A percentile compares a stretch with the other conserved stretches of the same genome.
Evolutionary conservation across 768 basidiomycete species (phyloP).

Genomic region (Rhizopogon vinicolor): DNA sequence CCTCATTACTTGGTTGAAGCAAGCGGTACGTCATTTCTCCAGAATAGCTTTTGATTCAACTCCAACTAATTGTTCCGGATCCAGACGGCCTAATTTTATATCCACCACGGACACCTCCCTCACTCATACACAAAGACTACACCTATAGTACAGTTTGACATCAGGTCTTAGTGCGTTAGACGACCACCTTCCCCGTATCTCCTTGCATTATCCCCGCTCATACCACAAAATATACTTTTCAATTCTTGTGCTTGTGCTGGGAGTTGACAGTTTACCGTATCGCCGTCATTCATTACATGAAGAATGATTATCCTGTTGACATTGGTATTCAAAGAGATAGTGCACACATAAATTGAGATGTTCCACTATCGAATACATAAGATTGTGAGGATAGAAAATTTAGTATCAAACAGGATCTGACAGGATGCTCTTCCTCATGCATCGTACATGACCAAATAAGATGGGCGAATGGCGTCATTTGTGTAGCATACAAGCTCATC

Average conservation of each 20-base stretch:
- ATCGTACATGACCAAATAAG: slow-evolving; percentile 69
- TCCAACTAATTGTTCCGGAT: neutral
- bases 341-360: neutral
- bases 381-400: neutral
- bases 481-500: slow-evolving; percentile 69
- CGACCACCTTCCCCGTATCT: slow-evolving; percentile 17
- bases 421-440: slow-evolving; percentile 16
- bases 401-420: slow-evolving; percentile 2
- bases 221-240: slow-evolving; percentile 11
- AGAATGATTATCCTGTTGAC: neutral
- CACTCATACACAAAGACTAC: slow-evolving; percentile 14
- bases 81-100: slow-evolving; percentile 24
- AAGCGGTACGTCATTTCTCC: slow-evolving; percentile 44
- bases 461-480: slow-evolving; percentile 69
- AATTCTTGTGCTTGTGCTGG: neutral
- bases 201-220: slow-evolving; percentile 26
- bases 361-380: neutral
- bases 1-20: slow-evolving; percentile 82
- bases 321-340: neutral
- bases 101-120: slow-evolving; percentile 9
- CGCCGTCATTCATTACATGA: neutral
- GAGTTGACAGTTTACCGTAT: neutral
- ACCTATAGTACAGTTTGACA: slow-evolving; percentile 17
- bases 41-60: neutral
- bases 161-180: slow-evolving; percentile 34